Conservation (phyloP, 2,329 filamentous ascomycete genomes). For the Calonectria hawksworthii region DNA sequence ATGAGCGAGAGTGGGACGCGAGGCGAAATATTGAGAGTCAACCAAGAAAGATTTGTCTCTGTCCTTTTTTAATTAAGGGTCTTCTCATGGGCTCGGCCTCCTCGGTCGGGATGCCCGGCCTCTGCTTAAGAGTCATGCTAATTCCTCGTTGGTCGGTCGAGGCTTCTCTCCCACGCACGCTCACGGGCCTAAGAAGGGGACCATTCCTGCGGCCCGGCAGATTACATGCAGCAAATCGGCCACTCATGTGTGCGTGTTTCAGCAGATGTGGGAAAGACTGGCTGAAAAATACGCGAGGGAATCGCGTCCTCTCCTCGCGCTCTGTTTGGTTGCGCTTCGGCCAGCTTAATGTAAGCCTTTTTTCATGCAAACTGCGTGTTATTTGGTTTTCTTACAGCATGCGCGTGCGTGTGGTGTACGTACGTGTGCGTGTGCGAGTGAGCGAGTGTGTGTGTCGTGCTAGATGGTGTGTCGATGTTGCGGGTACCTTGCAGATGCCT, state of each 20-base stretch:
- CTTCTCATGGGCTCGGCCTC: not conserved
- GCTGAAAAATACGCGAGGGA: not conserved
- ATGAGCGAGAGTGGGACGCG: not conserved
- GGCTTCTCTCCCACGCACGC: not conserved
- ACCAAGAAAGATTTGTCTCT: not conserved
- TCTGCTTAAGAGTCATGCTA: not conserved
- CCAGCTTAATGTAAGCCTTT: not conserved
- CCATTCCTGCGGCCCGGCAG: constrained; percentile 4
- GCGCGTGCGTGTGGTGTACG: not conserved
- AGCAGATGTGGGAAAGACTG: not conserved
- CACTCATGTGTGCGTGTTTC: not conserved
- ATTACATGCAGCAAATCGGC: not conserved
- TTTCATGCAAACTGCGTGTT: not conserved
- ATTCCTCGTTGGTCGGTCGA: not conserved
- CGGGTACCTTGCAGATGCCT: constrained; percentile 45
- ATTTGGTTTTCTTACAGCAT: not conserved
- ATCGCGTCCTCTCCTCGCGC: not conserved
- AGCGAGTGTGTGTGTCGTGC: not conserved
- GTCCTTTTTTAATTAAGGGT: not conserved
- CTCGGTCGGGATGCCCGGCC: not conserved
- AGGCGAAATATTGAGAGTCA: not conserved
- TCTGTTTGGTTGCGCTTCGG: not conserved
- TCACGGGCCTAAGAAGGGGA: constrained; percentile 1
- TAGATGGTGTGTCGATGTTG: constrained; percentile 31
- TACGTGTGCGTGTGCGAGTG: constrained; percentile 18